A percentile compares a stretch with the other conserved stretches of the same genome.
Conservation (phyloP, 345 rosid species). For the Aquilaria sinensis region DNA sequence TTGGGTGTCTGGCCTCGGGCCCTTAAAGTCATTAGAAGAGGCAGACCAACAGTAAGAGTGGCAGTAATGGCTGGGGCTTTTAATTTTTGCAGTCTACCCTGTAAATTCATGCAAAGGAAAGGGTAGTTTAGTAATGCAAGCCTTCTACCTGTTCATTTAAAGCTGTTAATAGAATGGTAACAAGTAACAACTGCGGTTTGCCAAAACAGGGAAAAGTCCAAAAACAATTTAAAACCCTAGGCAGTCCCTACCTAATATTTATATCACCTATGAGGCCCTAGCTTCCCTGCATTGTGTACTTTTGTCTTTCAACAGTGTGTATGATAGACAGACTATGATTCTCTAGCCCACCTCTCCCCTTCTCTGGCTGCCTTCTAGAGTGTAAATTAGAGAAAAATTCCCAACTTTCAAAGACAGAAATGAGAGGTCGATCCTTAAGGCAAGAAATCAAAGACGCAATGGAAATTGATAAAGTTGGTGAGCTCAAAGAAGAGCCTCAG, state of each 20-base stretch:
- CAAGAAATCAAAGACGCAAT: slow-evolving; percentile 26
- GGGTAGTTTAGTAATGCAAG: slow-evolving; percentile 22
- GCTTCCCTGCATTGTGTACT: slow-evolving; percentile 39
- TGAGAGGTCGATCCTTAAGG: slow-evolving; percentile 47
- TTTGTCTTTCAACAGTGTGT: slow-evolving; percentile 26
- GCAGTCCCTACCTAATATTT: slow-evolving; percentile 44
- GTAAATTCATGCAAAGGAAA: slow-evolving; percentile 19
- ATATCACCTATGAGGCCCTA: slow-evolving; percentile 43
- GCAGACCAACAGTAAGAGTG: no score
- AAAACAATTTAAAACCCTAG: slow-evolving; percentile 36
- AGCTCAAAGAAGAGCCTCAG: slow-evolving; percentile 36
- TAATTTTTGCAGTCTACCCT: neutral
- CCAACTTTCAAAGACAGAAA: slow-evolving; percentile 10
- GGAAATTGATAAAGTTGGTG: slow-evolving; percentile 29
- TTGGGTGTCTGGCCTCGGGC: no score
- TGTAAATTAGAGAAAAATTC: slow-evolving; percentile 17
- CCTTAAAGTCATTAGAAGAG: no score
- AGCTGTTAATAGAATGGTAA: slow-evolving; percentile 26
- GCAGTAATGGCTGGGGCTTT: no score
- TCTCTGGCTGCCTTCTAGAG: slow-evolving; percentile 15
- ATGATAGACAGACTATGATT: slow-evolving; percentile 25
- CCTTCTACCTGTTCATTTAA: slow-evolving; percentile 30
- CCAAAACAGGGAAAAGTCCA: slow-evolving; percentile 51
- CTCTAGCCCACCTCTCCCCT: slow-evolving; percentile 17
- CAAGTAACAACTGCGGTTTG: slow-evolving; percentile 36